These are phyloP conservation scores for Cryptococcus sp. DNA, from an alignment of 1,284 basidiomycete species.

Conservation along the genomic window DNA sequence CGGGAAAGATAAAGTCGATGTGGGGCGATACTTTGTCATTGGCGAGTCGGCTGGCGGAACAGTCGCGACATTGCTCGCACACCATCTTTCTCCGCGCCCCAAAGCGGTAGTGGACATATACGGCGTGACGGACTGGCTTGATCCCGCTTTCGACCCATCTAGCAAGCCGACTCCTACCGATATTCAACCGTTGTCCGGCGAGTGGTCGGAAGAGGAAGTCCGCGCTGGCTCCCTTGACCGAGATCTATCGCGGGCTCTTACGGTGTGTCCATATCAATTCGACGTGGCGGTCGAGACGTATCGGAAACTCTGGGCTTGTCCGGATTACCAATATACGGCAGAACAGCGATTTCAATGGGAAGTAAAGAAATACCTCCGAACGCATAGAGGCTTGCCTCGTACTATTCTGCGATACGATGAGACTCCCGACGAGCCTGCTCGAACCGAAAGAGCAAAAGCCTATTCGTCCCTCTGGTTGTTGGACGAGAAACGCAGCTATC, in stretches of 20 bases:
- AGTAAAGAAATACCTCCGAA: conserved; percentile 19
- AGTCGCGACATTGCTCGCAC: conserved; percentile 11
- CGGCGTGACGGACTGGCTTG: conserved; percentile 10
- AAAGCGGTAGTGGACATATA: conserved; percentile 18
- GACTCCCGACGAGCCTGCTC: conserved; percentile 9
- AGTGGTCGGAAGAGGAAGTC: conserved; percentile 24
- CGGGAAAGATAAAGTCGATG: conserved; percentile 11
- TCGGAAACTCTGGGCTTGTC: conserved; percentile 13
- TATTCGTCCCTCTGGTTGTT: conserved; percentile 12
- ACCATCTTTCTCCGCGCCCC: conserved; percentile 15
- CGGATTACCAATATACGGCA: conserved; percentile 12
- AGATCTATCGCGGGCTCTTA: conserved; percentile 17
- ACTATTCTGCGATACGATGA: conserved; percentile 11
- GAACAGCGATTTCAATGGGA: conserved; percentile 21
- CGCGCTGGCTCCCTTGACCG: conserved; percentile 12
- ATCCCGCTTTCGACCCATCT: not conserved
- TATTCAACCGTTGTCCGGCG: conserved; percentile 17
- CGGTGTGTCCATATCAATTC: conserved; percentile 20
- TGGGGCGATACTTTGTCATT: conserved; percentile 22
- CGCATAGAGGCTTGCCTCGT: conserved; percentile 9
- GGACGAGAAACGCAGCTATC: conserved; percentile 12
- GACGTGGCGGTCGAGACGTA: conserved; percentile 15
- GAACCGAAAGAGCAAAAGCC: conserved; percentile 2
- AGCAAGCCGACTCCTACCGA: conserved; percentile 4
- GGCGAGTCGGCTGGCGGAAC: conserved; percentile 34